A percentile compares a stretch with the other conserved stretches of the same genome.
Evolutionary conservation across 2,329 filamentous ascomycete genomes (phyloP).

Genomic region (Lasiodiplodia gonubiensis): DNA sequence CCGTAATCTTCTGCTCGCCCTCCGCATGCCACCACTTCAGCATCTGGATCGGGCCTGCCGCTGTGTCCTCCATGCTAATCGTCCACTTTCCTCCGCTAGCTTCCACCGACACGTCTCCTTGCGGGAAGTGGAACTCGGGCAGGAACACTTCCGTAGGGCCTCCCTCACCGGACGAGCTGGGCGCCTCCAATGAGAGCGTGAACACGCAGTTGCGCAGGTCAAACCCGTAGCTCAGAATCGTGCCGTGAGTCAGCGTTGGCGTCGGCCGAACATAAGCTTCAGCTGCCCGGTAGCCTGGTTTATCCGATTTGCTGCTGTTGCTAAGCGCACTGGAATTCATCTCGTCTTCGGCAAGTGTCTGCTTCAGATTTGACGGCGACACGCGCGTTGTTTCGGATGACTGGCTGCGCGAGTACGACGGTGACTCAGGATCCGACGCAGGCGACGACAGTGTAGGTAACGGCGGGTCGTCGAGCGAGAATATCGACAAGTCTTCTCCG

Average conservation of each 20-base stretch:
- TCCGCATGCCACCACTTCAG: conserved; percentile 92
- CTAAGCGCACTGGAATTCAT: conserved; percentile 45
- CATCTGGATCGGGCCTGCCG: conserved; percentile 72
- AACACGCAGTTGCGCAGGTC: conserved; percentile 82
- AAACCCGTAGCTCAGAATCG: conserved; percentile 75
- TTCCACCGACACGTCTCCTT: conserved; percentile 69
- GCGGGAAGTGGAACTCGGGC: conserved; percentile 91
- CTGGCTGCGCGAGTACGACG: conserved; percentile 61
- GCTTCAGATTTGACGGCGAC: conserved; percentile 76
- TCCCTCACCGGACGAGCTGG: conserved; percentile 64
- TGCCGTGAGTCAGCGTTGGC: conserved; percentile 76
- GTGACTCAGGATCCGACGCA: conserved; percentile 49
- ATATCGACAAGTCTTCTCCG: conserved; percentile 92
- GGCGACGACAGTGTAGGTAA: conserved; percentile 49
- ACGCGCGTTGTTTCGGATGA: conserved; percentile 59
- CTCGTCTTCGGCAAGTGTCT: conserved; percentile 66
- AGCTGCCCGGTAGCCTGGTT: conserved; percentile 81
- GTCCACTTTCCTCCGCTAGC: conserved; percentile 90
- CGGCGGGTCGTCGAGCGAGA: conserved; percentile 78
- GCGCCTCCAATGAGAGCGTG: conserved; percentile 70
- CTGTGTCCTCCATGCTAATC: conserved; percentile 74
- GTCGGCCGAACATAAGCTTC: conserved; percentile 91
- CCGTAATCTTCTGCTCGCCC: conserved; percentile 78
- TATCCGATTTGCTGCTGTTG: conserved; percentile 35
- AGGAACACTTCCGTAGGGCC: conserved; percentile 82